A percentile compares a stretch with the other conserved stretches of the same genome.
phyloP scores from a whole-genome alignment of 139 green algal genomes.

The Astrephomene gubernaculifera region DNA sequence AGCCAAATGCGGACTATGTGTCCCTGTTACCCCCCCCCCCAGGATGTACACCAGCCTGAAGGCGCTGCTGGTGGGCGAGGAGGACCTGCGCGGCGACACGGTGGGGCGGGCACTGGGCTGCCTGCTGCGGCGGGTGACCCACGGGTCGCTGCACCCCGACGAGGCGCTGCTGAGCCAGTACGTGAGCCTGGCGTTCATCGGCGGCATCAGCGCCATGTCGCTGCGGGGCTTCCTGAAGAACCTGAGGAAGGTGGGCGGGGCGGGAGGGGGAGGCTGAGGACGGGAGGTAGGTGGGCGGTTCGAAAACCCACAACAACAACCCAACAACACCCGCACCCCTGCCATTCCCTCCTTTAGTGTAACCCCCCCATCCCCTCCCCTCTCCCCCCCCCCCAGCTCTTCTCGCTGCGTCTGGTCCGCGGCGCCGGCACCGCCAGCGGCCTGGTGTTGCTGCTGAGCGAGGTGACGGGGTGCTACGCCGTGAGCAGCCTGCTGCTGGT shows the following conservation, averaged over 20 bases:
- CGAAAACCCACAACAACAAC: not conserved
- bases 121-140: constrained; percentile 65
- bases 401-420: constrained; percentile 67
- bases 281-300: not conserved
- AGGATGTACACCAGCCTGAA: constrained; percentile 79
- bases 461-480: constrained; percentile 88
- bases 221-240: constrained; percentile 88
- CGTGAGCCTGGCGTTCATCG: constrained; percentile 89
- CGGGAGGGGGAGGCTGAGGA: not conserved
- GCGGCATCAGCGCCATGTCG: constrained; percentile 84
- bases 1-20: too few relatives aligned
- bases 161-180: constrained; percentile 79
- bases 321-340: not conserved
- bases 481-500: constrained; percentile 90
- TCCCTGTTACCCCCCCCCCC: constrained; percentile 22
- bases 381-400: constrained; percentile 57
- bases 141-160: constrained; percentile 72
- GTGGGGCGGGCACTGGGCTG: constrained; percentile 71
- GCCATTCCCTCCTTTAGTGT: too few relatives aligned
- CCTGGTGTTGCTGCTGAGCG: constrained; percentile 81
- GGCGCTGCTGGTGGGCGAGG: constrained; percentile 86
- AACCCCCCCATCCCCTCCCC: too few relatives aligned
- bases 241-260: constrained; percentile 60
- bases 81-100: constrained; percentile 83
- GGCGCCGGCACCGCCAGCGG: constrained; percentile 58